These are phyloP conservation scores for Ogataea sp. DNA, from an alignment of 805 yeast species.

Conservation along the genomic window DNA sequence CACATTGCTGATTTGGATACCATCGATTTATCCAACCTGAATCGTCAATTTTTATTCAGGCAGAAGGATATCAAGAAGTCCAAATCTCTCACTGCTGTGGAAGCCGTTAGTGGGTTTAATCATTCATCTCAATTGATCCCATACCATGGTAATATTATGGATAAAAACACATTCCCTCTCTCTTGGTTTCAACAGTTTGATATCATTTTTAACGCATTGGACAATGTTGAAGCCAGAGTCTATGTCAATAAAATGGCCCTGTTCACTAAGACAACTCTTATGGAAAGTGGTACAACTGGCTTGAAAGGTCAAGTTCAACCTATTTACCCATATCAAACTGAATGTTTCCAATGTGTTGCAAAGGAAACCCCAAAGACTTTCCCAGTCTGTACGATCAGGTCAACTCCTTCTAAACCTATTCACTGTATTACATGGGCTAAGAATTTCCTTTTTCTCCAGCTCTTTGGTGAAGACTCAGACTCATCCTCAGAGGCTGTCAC, in stretches of 20 bases:
- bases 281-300: slow-evolving; percentile 96
- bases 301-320: slow-evolving; percentile 92
- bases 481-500: slow-evolving; percentile 12
- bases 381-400: slow-evolving; percentile 95
- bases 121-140: slow-evolving; percentile 59
- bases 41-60: slow-evolving; percentile 87
- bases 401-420: slow-evolving; percentile 93
- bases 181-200: slow-evolving; percentile 74
- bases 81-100: slow-evolving; percentile 77
- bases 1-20: slow-evolving; percentile 95
- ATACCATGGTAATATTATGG: slow-evolving; percentile 85
- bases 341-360: slow-evolving; percentile 88
- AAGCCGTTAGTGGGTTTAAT: slow-evolving; percentile 72
- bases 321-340: slow-evolving; percentile 71
- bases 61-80: slow-evolving; percentile 85
- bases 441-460: slow-evolving; percentile 73
- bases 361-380: slow-evolving; percentile 85
- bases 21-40: slow-evolving; percentile 84
- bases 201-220: slow-evolving; percentile 85
- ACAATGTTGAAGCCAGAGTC: slow-evolving; percentile 85
- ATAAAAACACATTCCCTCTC: slow-evolving; percentile 58
- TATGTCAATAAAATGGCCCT: slow-evolving; percentile 82
- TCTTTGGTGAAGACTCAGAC: slow-evolving; percentile 50
- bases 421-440: slow-evolving; percentile 99
- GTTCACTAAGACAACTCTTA: slow-evolving; percentile 62